A percentile compares a stretch with the other conserved stretches of the same genome.
Conservation (phyloP, 2,329 filamentous ascomycete genomes). For the Teratosphaeriaceae sp. region DNA sequence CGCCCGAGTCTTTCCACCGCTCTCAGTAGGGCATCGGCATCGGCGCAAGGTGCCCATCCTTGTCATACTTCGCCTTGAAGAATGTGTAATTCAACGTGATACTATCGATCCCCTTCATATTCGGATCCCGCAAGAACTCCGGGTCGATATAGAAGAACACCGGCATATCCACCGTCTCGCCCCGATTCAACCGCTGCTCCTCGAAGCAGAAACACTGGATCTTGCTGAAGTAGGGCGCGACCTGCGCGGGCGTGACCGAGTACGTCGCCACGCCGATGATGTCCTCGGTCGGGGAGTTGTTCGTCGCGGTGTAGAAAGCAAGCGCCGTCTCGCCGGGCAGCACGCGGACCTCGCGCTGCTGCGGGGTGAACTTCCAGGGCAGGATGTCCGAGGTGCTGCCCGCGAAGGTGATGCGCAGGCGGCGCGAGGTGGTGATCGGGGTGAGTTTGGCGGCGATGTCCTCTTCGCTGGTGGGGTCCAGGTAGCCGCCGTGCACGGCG, state of each 20-base stretch:
- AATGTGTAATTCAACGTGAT: constrained; percentile 97
- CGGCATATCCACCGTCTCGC: constrained; percentile 98
- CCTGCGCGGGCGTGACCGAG: constrained; percentile 91
- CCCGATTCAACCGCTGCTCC: constrained; percentile 84
- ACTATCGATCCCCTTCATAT: constrained; percentile 90
- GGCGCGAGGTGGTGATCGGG: constrained; percentile 72
- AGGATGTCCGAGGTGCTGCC: constrained; percentile 91
- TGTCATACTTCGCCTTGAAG: constrained; percentile 87
- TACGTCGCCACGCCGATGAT: constrained; percentile 98
- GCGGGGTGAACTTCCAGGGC: constrained; percentile 94
- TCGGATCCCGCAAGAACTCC: constrained; percentile 83
- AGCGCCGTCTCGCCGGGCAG: constrained; percentile 93
- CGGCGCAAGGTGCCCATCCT: constrained; percentile 63
- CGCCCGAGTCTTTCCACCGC: too few relatives aligned
- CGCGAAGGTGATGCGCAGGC: constrained; percentile 93
- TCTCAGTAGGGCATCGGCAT: constrained; percentile 33
- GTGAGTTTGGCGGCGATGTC: constrained; percentile 60
- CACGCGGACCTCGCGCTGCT: constrained; percentile 93
- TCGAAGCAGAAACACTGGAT: constrained; percentile 99
- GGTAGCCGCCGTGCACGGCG: constrained; percentile 52
- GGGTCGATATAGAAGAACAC: constrained; percentile 99
- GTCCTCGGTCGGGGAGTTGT: constrained; percentile 72
- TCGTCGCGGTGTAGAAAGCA: constrained; percentile 96
- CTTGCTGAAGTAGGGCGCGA: constrained; percentile 97
- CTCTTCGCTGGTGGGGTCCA: constrained; percentile 14